phyloP scores from a whole-genome alignment of 2,329 filamentous ascomycete species.

The Phaeophleospora eucalypticola region DNA sequence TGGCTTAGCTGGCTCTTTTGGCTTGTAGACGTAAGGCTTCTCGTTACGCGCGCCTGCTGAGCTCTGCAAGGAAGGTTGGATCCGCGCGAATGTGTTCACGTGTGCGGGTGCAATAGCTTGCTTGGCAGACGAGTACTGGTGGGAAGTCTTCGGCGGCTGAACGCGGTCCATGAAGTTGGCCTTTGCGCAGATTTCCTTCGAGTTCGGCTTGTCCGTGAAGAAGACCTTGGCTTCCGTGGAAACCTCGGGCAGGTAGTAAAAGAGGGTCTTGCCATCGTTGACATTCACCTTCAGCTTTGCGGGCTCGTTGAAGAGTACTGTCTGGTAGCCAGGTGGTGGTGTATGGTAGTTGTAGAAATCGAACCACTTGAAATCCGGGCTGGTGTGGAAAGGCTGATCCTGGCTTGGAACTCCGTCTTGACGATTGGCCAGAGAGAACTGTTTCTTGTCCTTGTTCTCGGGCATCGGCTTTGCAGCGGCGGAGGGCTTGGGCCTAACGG shows the following conservation, averaged over 20 bases:
- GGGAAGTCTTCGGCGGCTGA: conserved; percentile 34
- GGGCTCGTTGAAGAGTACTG: conserved; percentile 27
- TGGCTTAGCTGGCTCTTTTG: conserved; percentile 29
- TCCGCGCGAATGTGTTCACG: conserved; percentile 15
- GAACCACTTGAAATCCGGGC: conserved; percentile 45
- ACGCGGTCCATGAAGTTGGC: conserved; percentile 71
- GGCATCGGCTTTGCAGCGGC: conserved; percentile 68
- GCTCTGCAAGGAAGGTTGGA: conserved; percentile 13
- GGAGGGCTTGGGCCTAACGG: conserved; percentile 69
- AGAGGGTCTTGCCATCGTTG: conserved; percentile 68
- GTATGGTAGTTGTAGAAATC: conserved; percentile 65
- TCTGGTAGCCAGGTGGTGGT: conserved; percentile 42
- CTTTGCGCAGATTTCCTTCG: conserved; percentile 60
- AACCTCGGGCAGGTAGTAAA: conserved; percentile 79
- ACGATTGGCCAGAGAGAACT: conserved; percentile 45
- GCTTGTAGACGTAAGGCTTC: conserved; percentile 38
- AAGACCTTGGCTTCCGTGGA: conserved; percentile 89
- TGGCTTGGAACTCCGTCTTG: conserved; percentile 48
- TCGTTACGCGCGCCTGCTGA: conserved; percentile 17
- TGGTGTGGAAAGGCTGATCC: conserved; percentile 46
- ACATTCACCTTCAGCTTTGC: conserved; percentile 68
- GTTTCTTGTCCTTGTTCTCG: conserved; percentile 41
- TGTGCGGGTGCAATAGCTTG: conserved; percentile 23
- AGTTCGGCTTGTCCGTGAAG: conserved; percentile 74
- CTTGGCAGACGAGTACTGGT: conserved; percentile 22